Evolutionary conservation across 805 yeast species (phyloP).

Genomic region (Kuraishia ogatae): DNA sequence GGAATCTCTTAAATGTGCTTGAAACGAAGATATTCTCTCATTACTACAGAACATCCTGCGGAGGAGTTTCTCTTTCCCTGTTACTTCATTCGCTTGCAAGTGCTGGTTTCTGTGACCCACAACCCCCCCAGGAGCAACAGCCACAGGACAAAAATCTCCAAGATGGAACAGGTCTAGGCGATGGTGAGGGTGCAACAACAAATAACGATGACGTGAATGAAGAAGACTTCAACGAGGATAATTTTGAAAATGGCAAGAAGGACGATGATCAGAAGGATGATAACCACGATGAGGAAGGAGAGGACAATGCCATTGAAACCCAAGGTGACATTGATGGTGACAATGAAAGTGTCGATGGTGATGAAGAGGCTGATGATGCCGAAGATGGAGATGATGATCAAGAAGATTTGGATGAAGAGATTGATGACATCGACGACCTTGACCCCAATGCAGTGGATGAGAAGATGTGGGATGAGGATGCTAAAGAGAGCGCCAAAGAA

Average conservation of each 20-base stretch:
- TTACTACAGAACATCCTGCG: conserved; percentile 48
- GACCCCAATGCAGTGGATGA: conserved; percentile 96
- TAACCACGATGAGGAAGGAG: conserved; percentile 54
- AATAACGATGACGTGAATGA: conserved; percentile 71
- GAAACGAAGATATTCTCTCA: conserved; percentile 34
- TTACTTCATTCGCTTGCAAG: conserved; percentile 54
- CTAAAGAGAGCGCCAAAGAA: conserved; percentile 66
- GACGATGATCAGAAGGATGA: conserved; percentile 49
- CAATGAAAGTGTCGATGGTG: conserved; percentile 68
- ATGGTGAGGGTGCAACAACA: conserved; percentile 66
- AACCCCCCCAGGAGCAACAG: conserved; percentile 59
- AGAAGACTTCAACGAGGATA: conserved; percentile 84
- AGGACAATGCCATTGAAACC: conserved; percentile 86
- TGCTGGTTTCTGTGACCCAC: conserved; percentile 90
- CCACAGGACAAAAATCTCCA: conserved; percentile 47
- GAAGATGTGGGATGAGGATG: conserved; percentile 96
- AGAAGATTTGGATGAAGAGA: conserved; percentile 78
- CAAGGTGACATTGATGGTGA: conserved; percentile 98
- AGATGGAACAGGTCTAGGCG: conserved; percentile 94
- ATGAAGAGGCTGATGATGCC: conserved; percentile 40
- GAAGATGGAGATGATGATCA: conserved; percentile 49
- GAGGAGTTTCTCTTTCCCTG: conserved; percentile 49
- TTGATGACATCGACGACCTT: conserved; percentile 80
- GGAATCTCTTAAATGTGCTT: conserved; percentile 34
- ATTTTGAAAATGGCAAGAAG: conserved; percentile 54